Evolutionary conservation across 495 filamentous ascomycete genomes (phyloP).

Genomic region (Aspergillus affinis): DNA sequence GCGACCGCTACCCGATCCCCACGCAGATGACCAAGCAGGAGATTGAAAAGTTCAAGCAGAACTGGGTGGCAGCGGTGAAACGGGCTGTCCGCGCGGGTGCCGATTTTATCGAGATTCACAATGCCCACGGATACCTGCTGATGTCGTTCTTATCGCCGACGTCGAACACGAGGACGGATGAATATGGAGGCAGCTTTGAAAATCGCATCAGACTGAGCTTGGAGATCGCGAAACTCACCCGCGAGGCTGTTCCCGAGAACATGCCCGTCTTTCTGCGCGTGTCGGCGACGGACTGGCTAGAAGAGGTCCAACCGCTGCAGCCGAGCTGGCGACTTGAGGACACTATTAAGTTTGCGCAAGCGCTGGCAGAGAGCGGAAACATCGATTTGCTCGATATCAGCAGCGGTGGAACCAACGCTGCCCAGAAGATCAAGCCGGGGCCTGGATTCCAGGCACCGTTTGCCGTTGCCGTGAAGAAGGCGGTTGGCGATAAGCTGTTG

Average conservation of each 20-base stretch:
- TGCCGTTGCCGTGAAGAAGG: conserved; percentile 61
- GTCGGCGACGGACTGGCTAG: conserved; percentile 61
- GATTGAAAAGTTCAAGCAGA: conserved; percentile 56
- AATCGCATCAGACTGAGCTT: conserved; percentile 59
- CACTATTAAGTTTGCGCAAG: conserved; percentile 53
- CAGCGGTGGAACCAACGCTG: conserved; percentile 57
- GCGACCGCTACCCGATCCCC: conserved; percentile 50
- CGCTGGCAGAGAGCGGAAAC: conserved; percentile 53
- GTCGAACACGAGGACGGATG: conserved; percentile 60
- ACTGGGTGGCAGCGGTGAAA: conserved; percentile 54
- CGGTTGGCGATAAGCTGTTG: conserved; percentile 52
- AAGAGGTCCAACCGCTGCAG: conserved; percentile 45
- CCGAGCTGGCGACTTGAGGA: conserved; percentile 59
- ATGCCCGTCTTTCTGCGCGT: conserved; percentile 71
- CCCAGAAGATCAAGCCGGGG: conserved; percentile 56
- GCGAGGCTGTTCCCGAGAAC: conserved; percentile 50
- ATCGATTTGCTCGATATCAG: conserved; percentile 69
- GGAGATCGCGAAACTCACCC: conserved; percentile 59
- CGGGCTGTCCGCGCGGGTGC: conserved; percentile 58
- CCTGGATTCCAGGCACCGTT: conserved; percentile 69
- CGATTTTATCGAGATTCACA: conserved; percentile 61
- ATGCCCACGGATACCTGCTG: conserved; percentile 66
- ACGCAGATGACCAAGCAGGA: conserved; percentile 56
- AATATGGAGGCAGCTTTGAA: conserved; percentile 66
- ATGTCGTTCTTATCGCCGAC: conserved; percentile 64